Conservation (phyloP, 768 basidiomycete species). For the Cubamyces lactineus region DNA sequence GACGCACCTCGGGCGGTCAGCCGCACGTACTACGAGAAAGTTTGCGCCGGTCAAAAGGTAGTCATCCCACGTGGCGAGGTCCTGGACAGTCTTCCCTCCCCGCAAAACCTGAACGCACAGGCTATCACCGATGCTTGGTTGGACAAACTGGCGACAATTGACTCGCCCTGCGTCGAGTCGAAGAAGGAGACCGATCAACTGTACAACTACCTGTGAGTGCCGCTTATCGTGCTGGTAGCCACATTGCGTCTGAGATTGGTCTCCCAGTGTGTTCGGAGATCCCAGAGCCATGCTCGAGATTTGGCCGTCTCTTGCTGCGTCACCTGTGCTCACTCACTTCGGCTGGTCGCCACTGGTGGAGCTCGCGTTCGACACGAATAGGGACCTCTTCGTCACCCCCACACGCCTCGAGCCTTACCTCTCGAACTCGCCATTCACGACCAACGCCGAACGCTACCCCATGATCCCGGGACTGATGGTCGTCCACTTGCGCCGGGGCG, state of each 20-base stretch:
- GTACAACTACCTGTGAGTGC: background rate
- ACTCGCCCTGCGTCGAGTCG: constrained; percentile 38
- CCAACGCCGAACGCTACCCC: constrained; percentile 22
- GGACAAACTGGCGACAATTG: constrained; percentile 36
- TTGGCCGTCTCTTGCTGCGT: constrained; percentile 45
- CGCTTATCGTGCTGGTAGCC: background rate
- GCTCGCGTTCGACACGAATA: constrained; percentile 37
- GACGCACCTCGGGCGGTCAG: constrained; percentile 41
- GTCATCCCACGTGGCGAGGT: constrained; percentile 31
- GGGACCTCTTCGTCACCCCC: constrained; percentile 13
- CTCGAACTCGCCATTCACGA: background rate
- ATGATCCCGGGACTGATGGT: constrained; percentile 46
- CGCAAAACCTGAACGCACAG: constrained; percentile 31
- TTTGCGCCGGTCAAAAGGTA: constrained; percentile 42
- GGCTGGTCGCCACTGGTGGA: constrained; percentile 56
- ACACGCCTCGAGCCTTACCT: background rate
- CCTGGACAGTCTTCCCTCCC: constrained; percentile 33
- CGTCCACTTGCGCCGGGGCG: constrained; percentile 55
- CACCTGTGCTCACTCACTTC: constrained; percentile 53
- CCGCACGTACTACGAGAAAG: constrained; percentile 41
- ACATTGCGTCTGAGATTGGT: background rate
- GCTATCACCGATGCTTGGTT: constrained; percentile 45
- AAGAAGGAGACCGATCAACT: constrained; percentile 18
- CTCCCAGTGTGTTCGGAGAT: constrained; percentile 25
- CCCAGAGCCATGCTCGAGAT: constrained; percentile 31